Conservation (phyloP, 345 rosid genomes). For the Euphorbia peplus region DNA sequence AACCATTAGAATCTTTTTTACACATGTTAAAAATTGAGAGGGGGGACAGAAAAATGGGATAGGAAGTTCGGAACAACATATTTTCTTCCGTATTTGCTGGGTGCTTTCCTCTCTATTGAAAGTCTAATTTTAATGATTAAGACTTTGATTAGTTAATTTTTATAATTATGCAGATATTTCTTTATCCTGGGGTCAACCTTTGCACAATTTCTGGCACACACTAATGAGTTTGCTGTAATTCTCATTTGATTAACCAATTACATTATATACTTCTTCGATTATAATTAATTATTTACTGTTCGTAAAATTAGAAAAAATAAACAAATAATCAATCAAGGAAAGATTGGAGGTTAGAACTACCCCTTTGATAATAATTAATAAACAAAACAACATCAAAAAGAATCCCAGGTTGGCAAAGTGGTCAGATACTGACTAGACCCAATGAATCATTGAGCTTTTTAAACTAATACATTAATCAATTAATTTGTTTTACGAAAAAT, state of each 20-base stretch:
- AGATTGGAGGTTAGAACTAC: slow-evolving; percentile 37
- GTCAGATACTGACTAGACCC: slow-evolving; percentile 58
- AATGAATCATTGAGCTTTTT: slow-evolving; percentile 37
- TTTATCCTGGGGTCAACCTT: slow-evolving; percentile 31
- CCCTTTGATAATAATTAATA: slow-evolving; percentile 14
- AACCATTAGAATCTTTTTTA: too few relatives aligned
- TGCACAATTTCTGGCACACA: slow-evolving; percentile 38
- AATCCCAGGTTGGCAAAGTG: slow-evolving; percentile 60
- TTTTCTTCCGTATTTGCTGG: too few relatives aligned
- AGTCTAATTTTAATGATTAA: slow-evolving; percentile 53
- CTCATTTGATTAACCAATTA: slow-evolving; percentile 29
- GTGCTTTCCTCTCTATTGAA: slow-evolving; percentile 18
- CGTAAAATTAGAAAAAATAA: slow-evolving; percentile 4
- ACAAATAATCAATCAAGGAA: slow-evolving; percentile 25
- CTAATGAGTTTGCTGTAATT: slow-evolving; percentile 28
- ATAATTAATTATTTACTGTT: slow-evolving; percentile 17
- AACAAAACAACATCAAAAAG: slow-evolving; percentile 33
- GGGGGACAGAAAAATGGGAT: too few relatives aligned
- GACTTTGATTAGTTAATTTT: slow-evolving; percentile 33
- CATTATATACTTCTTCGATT: slow-evolving; percentile 33
- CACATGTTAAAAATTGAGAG: too few relatives aligned
- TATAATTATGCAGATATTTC: background rate
- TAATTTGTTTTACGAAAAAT: slow-evolving; percentile 3
- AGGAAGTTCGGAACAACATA: too few relatives aligned
- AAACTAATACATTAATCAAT: slow-evolving; percentile 3